Evolutionary conservation across 2,329 filamentous ascomycete species (phyloP).

Genomic region (Phialophora macrospora): DNA sequence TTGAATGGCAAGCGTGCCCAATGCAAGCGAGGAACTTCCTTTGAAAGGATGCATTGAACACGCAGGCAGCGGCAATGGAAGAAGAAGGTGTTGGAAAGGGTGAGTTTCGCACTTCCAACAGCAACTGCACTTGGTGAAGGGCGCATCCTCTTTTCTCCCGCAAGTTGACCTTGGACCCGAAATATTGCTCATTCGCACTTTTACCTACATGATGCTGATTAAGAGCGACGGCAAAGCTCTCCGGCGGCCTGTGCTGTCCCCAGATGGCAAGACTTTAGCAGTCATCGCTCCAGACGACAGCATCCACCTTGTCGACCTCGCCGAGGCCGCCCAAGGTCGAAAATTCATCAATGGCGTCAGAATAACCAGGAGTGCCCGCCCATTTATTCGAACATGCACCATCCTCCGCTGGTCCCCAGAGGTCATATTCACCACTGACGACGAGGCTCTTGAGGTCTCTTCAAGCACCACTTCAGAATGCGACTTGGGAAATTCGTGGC

Average conservation of each 20-base stretch:
- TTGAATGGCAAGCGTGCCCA: background rate
- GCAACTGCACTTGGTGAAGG: no score
- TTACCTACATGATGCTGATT: conserved; percentile 18
- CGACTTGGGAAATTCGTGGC: conserved; percentile 23
- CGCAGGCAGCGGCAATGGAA: background rate
- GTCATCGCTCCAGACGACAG: conserved; percentile 26
- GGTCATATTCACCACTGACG: background rate
- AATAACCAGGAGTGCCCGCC: conserved; percentile 10
- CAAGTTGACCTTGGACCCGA: background rate
- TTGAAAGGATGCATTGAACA: background rate
- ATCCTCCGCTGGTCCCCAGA: conserved; percentile 36
- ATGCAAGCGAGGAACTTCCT: background rate
- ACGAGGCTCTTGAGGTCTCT: conserved; percentile 6
- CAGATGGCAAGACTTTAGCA: conserved; percentile 30
- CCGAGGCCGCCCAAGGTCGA: conserved; percentile 21
- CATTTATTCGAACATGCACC: conserved; percentile 23
- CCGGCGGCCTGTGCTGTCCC: conserved; percentile 29
- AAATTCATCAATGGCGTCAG: conserved; percentile 23
- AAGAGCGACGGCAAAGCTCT: conserved; percentile 21
- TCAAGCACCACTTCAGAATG: conserved; percentile 26
- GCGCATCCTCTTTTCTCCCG: background rate
- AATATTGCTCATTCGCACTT: background rate
- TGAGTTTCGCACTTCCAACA: conserved; percentile 6
- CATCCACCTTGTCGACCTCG: conserved; percentile 27
- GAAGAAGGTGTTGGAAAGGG: conserved; percentile 5